phyloP scores from a whole-genome alignment of 345 rosid genomes.

The Cardamine occulta region DNA sequence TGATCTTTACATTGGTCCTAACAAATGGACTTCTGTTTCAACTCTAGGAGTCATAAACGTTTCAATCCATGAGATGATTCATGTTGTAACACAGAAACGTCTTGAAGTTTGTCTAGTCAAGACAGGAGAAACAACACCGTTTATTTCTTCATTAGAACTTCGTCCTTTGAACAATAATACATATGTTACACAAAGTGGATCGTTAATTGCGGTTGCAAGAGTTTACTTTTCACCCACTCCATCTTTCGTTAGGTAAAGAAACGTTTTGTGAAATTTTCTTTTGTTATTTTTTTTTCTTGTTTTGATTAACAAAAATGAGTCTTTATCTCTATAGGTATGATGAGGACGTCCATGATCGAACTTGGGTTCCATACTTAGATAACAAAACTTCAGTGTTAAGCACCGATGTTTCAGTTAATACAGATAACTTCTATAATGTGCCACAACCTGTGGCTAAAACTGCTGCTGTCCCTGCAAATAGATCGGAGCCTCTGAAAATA shows the following conservation, averaged over 20 bases:
- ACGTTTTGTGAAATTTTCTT: not conserved
- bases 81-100: slow-evolving; percentile 21
- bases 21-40: slow-evolving; percentile 34
- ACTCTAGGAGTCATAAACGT: slow-evolving; percentile 9
- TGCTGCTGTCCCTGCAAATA: slow-evolving; percentile 41
- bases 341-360: slow-evolving; percentile 50
- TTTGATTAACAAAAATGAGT: not conserved
- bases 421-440: slow-evolving; percentile 12
- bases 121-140: slow-evolving; percentile 40
- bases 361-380: slow-evolving; percentile 40
- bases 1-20: slow-evolving; percentile 42
- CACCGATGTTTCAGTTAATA: not conserved
- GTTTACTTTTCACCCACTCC: slow-evolving; percentile 29
- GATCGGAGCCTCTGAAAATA: slow-evolving; percentile 6
- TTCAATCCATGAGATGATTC: slow-evolving; percentile 35
- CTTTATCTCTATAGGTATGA: slow-evolving; percentile 45
- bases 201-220: slow-evolving; percentile 12
- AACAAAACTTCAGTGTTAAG: not conserved
- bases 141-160: slow-evolving; percentile 39
- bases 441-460: slow-evolving; percentile 43
- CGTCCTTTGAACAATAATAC: slow-evolving; percentile 32
- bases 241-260: slow-evolving; percentile 26
- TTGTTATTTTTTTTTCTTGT: not conserved
- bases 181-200: slow-evolving; percentile 39
- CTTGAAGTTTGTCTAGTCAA: slow-evolving; percentile 44